Base-by-base conservation (phyloP, 169 alveolate genomes). In the Miamiensis avidus region DNA sequence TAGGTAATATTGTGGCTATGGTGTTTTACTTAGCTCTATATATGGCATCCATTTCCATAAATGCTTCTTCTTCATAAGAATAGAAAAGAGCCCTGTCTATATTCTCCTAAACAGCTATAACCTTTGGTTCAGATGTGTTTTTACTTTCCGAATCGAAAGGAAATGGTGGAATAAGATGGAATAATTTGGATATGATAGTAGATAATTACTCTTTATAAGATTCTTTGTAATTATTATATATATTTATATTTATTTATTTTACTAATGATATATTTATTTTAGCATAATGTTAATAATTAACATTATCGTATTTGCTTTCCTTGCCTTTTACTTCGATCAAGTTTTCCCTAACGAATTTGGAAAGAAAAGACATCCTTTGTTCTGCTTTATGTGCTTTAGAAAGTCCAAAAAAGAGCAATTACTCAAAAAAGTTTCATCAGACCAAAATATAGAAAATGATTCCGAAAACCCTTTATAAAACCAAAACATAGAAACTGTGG, bases 301-400 rank as follows among this genome's bases (percentile, higher is more conserved):
- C 32, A 31, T 84, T 69, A 16, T 84, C 0, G 65, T 65, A 28
- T 84, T 65, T 65, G 34, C 32, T 33, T 4, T 64, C 6, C 28
- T 78, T 6, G 84, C 85, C 25, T 33, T 84, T 20, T 84, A 84
- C 34, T 77, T 84, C 16, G 89, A 84, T 76, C 34, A 77, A 69
- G 89, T 84, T 27, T 78, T 84, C 31, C 89, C 89, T 31, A 84
- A 77, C 34, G 89, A 84, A 31, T 77, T 81, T 81, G 89, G 89
- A 25, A 65, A 33, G 26, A 76, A 72, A 30, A 84, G 77, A 69
- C 89, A 84, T 78, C 89, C 89, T 34, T 78, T 84, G 65, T 84
- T 84, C 30, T 84, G 76, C 28, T 76, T 84, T 31, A 16, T 76
- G 28, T 29, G 16, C 31, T 27, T 28, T 0, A 75, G 29, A 29